Evolutionary conservation across 176 grass and related monocot species (phyloP).

Genomic region (Zoysia pacifica): DNA sequence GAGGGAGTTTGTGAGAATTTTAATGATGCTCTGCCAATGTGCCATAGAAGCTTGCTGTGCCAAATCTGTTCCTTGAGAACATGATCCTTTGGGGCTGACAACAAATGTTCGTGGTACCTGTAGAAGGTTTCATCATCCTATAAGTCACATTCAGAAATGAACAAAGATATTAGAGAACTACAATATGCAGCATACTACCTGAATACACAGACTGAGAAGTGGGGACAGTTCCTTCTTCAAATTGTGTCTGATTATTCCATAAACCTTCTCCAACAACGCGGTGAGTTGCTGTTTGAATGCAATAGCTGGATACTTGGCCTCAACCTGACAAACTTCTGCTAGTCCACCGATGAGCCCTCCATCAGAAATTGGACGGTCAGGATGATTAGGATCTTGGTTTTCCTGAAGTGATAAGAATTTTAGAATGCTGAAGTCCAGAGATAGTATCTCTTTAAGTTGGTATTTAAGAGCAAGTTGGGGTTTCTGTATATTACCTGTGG

Average conservation of each 20-base stretch:
- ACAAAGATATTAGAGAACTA: background rate
- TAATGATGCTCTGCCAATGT: conserved; percentile 66
- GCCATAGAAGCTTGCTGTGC: conserved; percentile 57
- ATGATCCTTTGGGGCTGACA: conserved; percentile 51
- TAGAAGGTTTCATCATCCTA: background rate
- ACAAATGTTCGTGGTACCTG: conserved; percentile 58
- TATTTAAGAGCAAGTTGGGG: background rate
- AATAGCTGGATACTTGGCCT: conserved; percentile 75
- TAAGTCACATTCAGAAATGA: background rate
- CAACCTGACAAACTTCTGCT: conserved; percentile 56
- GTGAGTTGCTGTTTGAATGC: conserved; percentile 74
- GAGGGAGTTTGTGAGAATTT: conserved; percentile 56
- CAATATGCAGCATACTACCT: conserved; percentile 35
- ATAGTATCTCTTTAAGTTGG: background rate
- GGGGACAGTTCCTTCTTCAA: conserved; percentile 74
- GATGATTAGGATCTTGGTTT: conserved; percentile 37
- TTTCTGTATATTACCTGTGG: conserved; percentile 37
- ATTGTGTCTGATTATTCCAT: conserved; percentile 68
- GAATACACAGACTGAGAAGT: conserved; percentile 64
- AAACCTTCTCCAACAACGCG: conserved; percentile 72
- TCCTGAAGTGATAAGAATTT: conserved; percentile 33
- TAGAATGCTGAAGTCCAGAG: background rate
- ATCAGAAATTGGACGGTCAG: conserved; percentile 41
- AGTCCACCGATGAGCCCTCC: conserved; percentile 44
- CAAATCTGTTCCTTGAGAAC: conserved; percentile 54